phyloP scores from a whole-genome alignment of 129 eudicot species.

The Arctium minus region DNA sequence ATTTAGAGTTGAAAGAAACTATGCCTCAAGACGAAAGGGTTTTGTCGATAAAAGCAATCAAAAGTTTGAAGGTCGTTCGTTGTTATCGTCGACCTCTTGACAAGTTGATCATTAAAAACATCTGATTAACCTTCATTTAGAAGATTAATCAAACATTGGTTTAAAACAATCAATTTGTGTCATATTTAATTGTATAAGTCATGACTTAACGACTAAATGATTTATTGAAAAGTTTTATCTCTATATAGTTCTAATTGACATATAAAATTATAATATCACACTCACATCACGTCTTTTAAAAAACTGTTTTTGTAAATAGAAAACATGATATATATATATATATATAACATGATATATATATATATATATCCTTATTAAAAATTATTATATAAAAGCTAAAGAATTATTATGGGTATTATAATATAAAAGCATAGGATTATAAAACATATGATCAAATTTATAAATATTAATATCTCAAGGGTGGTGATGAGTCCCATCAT shows the following conservation, averaged over 20 bases:
- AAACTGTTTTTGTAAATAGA: no score
- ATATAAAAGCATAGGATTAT: neutral
- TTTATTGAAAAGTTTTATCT: no score
- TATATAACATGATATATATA: no score
- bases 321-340: no score
- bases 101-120: neutral
- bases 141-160: neutral
- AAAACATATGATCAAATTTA: neutral
- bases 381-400: no score
- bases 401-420: no score
- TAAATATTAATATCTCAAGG: neutral
- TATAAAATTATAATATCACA: no score
- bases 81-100: neutral
- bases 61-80: no score
- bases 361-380: no score
- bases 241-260: no score
- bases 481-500: conserved; percentile 4
- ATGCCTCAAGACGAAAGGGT: neutral
- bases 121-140: neutral
- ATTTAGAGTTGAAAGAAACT: no score
- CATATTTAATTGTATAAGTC: neutral
- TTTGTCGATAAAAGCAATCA: neutral
- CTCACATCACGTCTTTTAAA: neutral
- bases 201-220: neutral
- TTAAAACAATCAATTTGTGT: no score